Evolutionary conservation across 2,329 filamentous ascomycete genomes (phyloP).

Genomic region (Fusarium chaquense): DNA sequence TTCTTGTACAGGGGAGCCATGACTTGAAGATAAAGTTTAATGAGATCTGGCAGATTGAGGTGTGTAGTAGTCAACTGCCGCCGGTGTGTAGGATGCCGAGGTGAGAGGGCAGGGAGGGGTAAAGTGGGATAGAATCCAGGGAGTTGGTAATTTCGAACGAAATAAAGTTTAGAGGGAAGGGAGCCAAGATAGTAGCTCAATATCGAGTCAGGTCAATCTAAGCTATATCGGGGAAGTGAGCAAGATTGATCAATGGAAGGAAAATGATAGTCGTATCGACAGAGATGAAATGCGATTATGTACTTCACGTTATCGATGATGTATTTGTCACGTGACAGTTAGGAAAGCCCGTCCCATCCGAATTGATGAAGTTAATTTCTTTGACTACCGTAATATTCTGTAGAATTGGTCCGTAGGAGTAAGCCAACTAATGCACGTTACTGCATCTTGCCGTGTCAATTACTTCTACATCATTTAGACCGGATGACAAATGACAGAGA

Average conservation of each 20-base stretch:
- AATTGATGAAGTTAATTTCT: too few relatives aligned
- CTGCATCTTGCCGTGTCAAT: too few relatives aligned
- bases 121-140: slow-evolving; percentile 8
- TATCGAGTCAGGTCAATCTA: neutral
- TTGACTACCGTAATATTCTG: too few relatives aligned
- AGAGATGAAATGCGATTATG: neutral
- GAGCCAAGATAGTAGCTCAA: neutral
- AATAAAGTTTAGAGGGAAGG: neutral
- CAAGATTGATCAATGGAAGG: neutral
- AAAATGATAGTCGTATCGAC: neutral
- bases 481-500: too few relatives aligned
- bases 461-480: too few relatives aligned
- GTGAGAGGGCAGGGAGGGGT: slow-evolving; percentile 3
- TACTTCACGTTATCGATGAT: neutral
- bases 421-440: too few relatives aligned
- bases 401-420: too few relatives aligned
- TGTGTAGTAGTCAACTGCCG: slow-evolving; percentile 1
- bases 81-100: neutral
- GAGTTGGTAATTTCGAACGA: neutral
- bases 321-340: too few relatives aligned
- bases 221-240: neutral
- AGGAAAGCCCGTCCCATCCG: too few relatives aligned
- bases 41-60: slow-evolving; percentile 2
- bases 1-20: slow-evolving; percentile 48
- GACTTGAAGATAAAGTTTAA: slow-evolving; percentile 16